Percentiles rank a stretch among this genome's conserved stretches.
These are phyloP conservation scores for Ligustrum vulgare DNA, from an alignment of 257 asterid genomes.

Conservation along the genomic window DNA sequence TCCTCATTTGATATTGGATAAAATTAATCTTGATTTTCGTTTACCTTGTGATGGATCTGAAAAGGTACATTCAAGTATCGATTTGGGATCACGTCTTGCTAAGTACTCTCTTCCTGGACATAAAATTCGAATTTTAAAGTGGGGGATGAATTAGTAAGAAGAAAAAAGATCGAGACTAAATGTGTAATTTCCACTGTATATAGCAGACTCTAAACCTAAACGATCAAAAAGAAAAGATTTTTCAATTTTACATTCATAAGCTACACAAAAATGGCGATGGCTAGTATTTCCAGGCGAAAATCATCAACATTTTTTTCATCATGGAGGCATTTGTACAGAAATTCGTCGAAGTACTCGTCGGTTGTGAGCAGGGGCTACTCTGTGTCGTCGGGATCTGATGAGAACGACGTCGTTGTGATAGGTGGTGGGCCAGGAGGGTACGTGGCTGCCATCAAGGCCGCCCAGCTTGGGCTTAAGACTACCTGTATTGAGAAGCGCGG, in stretches of 20 bases:
- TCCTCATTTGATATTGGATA: too few relatives aligned
- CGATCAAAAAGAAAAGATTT: too few relatives aligned
- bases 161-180: not conserved
- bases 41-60: too few relatives aligned
- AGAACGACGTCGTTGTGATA: slow-evolving; percentile 85
- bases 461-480: slow-evolving; percentile 95
- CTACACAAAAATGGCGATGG: slow-evolving; percentile 48
- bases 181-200: too few relatives aligned
- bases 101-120: not conserved
- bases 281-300: slow-evolving; percentile 49
- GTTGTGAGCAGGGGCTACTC: slow-evolving; percentile 47
- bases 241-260: not conserved
- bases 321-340: slow-evolving; percentile 26
- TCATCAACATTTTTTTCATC: slow-evolving; percentile 36
- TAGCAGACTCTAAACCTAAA: not conserved
- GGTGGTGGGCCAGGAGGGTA: slow-evolving; percentile 99
- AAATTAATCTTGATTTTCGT: too few relatives aligned
- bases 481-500: slow-evolving; percentile 99
- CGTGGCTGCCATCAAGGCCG: slow-evolving; percentile 99
- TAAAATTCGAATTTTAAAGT: not conserved
- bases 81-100: too few relatives aligned
- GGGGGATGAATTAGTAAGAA: not conserved
- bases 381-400: slow-evolving; percentile 57
- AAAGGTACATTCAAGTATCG: too few relatives aligned
- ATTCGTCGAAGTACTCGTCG: slow-evolving; percentile 28